phyloP scores from a whole-genome alignment of 1,139 yeast genomes.

The Candida glucosophila region DNA sequence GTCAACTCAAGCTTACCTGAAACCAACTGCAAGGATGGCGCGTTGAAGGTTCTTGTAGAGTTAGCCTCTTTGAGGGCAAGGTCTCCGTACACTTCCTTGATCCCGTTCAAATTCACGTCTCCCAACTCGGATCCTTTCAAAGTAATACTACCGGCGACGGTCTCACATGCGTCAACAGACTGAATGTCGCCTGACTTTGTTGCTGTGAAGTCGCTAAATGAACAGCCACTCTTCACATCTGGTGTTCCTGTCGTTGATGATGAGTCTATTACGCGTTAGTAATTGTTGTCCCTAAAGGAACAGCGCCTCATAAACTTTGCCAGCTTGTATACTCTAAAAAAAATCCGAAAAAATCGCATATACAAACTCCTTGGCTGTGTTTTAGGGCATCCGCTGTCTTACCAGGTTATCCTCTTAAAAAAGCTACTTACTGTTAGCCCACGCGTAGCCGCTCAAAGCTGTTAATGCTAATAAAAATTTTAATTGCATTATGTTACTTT shows the following conservation, averaged over 20 bases:
- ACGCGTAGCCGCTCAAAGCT: slow-evolving; percentile 38
- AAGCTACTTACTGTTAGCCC: slow-evolving; percentile 41
- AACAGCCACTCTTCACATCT: slow-evolving; percentile 46
- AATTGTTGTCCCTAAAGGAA: slow-evolving; percentile 1
- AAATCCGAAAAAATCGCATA: too few species aligned
- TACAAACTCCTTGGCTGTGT: too few species aligned
- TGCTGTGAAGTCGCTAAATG: slow-evolving; percentile 51
- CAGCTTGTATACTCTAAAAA: too few species aligned
- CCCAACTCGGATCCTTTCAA: slow-evolving; percentile 54
- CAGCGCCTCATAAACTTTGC: too few species aligned
- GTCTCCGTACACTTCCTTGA: slow-evolving; percentile 68
- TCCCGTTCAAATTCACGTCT: slow-evolving; percentile 46
- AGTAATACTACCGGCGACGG: slow-evolving; percentile 71
- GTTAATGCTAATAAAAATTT: slow-evolving; percentile 37
- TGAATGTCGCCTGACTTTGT: slow-evolving; percentile 76
- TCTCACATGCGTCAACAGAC: slow-evolving; percentile 61
- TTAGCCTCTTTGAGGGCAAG: slow-evolving; percentile 61
- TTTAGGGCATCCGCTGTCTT: background rate
- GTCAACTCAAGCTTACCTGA: slow-evolving; percentile 59
- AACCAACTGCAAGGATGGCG: slow-evolving; percentile 70
- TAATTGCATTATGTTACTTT: slow-evolving; percentile 41
- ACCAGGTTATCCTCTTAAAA: slow-evolving; percentile 1
- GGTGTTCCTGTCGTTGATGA: slow-evolving; percentile 44
- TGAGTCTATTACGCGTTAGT: slow-evolving; percentile 23
- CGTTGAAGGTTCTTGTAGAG: slow-evolving; percentile 52